phyloP scores from a whole-genome alignment of 2,329 filamentous ascomycete species.

The Pseudogymnoascus sp. region DNA sequence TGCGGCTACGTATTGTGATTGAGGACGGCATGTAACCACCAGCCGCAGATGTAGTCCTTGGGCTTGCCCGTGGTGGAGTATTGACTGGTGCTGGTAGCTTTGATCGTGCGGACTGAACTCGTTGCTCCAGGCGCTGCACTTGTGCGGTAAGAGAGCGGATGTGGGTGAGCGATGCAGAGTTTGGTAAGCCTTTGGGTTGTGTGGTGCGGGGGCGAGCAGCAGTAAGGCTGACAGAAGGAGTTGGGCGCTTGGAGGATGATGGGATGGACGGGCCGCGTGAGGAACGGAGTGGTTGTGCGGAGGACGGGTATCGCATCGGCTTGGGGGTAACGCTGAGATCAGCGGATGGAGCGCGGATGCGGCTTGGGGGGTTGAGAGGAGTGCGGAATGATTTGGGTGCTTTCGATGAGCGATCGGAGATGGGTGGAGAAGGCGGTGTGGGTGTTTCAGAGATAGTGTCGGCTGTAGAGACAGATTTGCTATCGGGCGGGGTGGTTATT shows the following conservation, averaged over 20 bases:
- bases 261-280: constrained; percentile 25
- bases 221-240: constrained; percentile 31
- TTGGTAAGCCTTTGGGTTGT: constrained; percentile 37
- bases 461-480: constrained; percentile 54
- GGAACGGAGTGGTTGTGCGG: constrained; percentile 22
- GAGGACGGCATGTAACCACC: constrained; percentile 45
- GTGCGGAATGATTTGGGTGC: constrained; percentile 20
- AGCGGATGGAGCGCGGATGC: constrained; percentile 47
- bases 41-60: constrained; percentile 43
- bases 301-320: constrained; percentile 27
- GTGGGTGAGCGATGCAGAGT: constrained; percentile 72
- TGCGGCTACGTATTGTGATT: constrained; percentile 60
- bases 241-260: constrained; percentile 24
- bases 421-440: constrained; percentile 87
- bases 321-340: constrained; percentile 49
- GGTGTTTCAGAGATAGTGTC: constrained; percentile 56
- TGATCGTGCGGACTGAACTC: constrained; percentile 84
- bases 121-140: constrained; percentile 92
- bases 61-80: constrained; percentile 75
- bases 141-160: constrained; percentile 91
- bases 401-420: constrained; percentile 68
- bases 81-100: constrained; percentile 76
- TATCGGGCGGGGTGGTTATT: constrained; percentile 72
- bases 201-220: constrained; percentile 27
- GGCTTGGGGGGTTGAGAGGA: constrained; percentile 32